Base-by-base conservation (phyloP, 371 early-diverging fungal genomes). In the Lichtheimia ramosa region DNA sequence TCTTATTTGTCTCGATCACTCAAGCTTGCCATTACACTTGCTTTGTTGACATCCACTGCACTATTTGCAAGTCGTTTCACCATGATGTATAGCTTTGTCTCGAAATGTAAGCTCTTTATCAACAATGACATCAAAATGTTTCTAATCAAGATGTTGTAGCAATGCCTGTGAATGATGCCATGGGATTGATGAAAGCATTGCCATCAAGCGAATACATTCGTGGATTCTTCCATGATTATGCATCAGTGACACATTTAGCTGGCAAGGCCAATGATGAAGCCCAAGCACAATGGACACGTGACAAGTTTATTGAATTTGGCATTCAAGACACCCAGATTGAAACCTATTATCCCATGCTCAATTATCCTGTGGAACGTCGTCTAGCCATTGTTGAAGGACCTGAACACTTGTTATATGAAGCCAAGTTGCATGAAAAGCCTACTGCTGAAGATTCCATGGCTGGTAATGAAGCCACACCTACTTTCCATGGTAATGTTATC, bases 341-440 rank as follows among this genome's bases (percentile, higher is more conserved):
- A 40, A 75, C 81, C 21, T 89, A 89, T 61, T 79, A 75, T 51
- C 86, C 89, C n/a, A 67, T 74, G 58, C 57, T 89, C 21, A 86
- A 84, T 64, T 77, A 82, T 25, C 88, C 87, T 23, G 58, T 66
- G n/a, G 58, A 69, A 6, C 85, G 83, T 48, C 70, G 75, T 7
- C 68, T 89, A 16, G 76, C 81, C 7, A 70, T 88, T 18, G 65
- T 84, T 18, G 64, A 79, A 23, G 79, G 79, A 23, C 75, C 75
- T 13, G 59, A 67, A 10, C 67, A 79, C 5, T 56, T 74, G 2
- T 59, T 56, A 25, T 89, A 73, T 49, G 73, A 83, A 43, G 89
- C 88, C 4, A 59, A 69, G 5, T 68, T 89, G 12, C 56, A 51
- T 14, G 89, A 89, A 55, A 83, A 78, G 7, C 52, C 61, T 3